A percentile compares a stretch with the other conserved stretches of the same genome.
phyloP scores from a whole-genome alignment of 225 moss, liverwort and hornwort species.

The Climacium dendroides region DNA sequence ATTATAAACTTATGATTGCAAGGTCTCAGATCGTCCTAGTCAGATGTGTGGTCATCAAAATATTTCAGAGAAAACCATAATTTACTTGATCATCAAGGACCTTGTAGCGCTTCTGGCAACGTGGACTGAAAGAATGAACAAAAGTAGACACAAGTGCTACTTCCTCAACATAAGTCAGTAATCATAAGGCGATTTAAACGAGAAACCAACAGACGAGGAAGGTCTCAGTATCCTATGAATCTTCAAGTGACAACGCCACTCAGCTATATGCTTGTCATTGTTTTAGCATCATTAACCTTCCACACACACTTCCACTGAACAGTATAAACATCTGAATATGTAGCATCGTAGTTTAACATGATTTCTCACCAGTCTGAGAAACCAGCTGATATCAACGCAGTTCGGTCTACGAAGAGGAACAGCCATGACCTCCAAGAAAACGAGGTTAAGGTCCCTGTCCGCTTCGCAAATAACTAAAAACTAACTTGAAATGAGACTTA shows the following conservation, averaged over 20 bases:
- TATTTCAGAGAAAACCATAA: background rate
- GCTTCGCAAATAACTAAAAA: background rate
- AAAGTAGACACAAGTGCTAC: background rate
- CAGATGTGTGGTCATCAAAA: background rate
- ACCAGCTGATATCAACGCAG: conserved; percentile 10
- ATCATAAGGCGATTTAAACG: too few relatives aligned
- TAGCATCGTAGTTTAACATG: conserved; percentile 19
- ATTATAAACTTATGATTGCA: too few relatives aligned
- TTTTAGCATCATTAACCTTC: background rate
- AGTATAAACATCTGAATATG: background rate
- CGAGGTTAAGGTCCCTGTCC: background rate
- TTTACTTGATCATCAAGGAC: background rate
- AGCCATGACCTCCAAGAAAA: background rate
- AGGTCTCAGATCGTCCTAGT: conserved; percentile 24
- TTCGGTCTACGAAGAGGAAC: background rate
- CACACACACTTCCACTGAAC: background rate
- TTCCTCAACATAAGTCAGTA: background rate
- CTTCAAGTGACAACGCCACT: conserved; percentile 1
- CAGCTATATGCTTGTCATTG: conserved; percentile 1
- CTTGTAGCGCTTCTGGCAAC: background rate
- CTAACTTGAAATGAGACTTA: background rate
- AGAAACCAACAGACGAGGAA: background rate
- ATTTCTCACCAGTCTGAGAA: background rate
- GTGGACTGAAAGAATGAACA: too few relatives aligned
- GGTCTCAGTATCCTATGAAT: background rate